Evolutionary conservation across 768 basidiomycete genomes (phyloP).

Genomic region (Gelatoporia subvermispora): DNA sequence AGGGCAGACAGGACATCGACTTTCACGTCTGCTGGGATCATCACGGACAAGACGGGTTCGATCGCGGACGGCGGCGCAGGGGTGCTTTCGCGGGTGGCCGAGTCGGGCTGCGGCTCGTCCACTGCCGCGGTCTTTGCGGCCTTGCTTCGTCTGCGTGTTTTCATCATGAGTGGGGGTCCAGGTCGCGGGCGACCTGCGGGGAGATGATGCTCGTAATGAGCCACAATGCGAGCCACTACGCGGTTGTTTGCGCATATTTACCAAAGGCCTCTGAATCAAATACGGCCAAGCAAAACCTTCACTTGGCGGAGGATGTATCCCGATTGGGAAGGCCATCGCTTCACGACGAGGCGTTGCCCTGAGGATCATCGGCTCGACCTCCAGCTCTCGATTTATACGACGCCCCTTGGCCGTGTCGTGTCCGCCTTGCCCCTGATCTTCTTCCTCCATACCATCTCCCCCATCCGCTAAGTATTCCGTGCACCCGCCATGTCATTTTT

Average conservation of each 20-base stretch:
- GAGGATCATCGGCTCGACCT: background rate
- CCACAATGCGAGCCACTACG: conserved; percentile 2
- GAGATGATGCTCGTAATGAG: background rate
- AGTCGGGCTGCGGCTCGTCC: conserved; percentile 6
- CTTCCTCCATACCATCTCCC: background rate
- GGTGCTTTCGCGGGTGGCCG: conserved; percentile 29
- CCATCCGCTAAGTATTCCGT: background rate
- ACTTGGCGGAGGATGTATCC: conserved; percentile 7
- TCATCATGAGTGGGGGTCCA: conserved; percentile 27
- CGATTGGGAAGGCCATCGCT: background rate
- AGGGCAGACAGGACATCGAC: conserved; percentile 51
- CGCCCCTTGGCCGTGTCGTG: background rate
- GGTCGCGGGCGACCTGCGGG: conserved; percentile 13
- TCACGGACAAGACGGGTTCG: conserved; percentile 33
- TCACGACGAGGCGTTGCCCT: conserved; percentile 2
- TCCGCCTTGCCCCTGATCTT: background rate
- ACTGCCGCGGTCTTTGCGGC: conserved; percentile 38
- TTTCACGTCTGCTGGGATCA: conserved; percentile 67
- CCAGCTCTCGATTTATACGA: conserved; percentile 2
- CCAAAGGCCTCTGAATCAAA: conserved; percentile 19
- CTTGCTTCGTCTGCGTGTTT: conserved; percentile 63
- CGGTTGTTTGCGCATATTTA: conserved; percentile 20
- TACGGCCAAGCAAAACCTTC: conserved; percentile 14
- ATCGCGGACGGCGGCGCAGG: conserved; percentile 31
- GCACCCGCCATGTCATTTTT: conserved; percentile 68